phyloP scores from a whole-genome alignment of 2,329 filamentous ascomycete genomes.

The Shiraia sp. region DNA sequence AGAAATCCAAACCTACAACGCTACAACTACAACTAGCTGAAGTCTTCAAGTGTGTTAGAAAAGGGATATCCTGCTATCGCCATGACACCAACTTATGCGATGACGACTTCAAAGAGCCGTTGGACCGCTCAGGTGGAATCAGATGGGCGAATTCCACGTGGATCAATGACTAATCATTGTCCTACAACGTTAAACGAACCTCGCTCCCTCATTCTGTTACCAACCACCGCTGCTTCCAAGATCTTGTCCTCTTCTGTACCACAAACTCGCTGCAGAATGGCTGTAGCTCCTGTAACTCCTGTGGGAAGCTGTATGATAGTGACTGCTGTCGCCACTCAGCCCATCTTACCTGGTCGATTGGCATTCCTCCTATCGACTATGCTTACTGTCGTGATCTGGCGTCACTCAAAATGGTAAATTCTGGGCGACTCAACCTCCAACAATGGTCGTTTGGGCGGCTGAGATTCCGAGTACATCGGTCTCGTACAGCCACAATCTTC shows the following conservation, averaged over 20 bases:
- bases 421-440: slow-evolving; percentile 3
- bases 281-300: slow-evolving; percentile 16
- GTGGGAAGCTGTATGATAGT: slow-evolving; percentile 22
- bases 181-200: slow-evolving; percentile 18
- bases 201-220: slow-evolving; percentile 22
- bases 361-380: slow-evolving; percentile 19
- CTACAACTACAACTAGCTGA: no score
- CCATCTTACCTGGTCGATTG: slow-evolving; percentile 12
- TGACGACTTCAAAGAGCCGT: slow-evolving; percentile 6
- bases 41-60: no score
- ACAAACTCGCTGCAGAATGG: slow-evolving; percentile 19
- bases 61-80: no score
- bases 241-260: slow-evolving; percentile 20
- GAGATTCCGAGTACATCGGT: not conserved
- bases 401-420: slow-evolving; percentile 12
- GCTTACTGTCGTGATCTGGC: slow-evolving; percentile 11
- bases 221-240: slow-evolving; percentile 23
- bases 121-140: slow-evolving; percentile 5
- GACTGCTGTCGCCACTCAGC: slow-evolving; percentile 22
- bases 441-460: not conserved
- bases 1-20: no score
- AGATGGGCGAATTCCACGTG: slow-evolving; percentile 22
- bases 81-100: not conserved
- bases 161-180: slow-evolving; percentile 15
- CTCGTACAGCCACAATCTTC: slow-evolving; percentile 1